These are phyloP conservation scores for Dacryopinax spathularia DNA, from an alignment of 768 basidiomycete genomes.

Conservation along the genomic window DNA sequence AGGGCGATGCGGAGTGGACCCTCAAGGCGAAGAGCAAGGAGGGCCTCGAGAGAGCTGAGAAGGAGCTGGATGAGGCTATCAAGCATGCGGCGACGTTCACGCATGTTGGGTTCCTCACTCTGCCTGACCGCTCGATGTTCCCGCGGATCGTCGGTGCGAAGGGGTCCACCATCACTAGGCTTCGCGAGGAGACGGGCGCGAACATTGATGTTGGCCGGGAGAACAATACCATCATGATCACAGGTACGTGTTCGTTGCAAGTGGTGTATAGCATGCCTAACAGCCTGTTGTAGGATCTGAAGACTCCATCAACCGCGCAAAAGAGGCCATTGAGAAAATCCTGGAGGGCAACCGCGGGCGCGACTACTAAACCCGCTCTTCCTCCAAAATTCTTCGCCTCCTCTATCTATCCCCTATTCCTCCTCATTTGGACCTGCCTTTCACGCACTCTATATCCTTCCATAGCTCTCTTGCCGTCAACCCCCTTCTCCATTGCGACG, in stretches of 20 bases:
- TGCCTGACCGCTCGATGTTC: slow-evolving; percentile 71
- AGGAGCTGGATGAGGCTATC: slow-evolving; percentile 51
- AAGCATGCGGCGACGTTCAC: slow-evolving; percentile 56
- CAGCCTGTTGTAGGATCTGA: slow-evolving; percentile 41
- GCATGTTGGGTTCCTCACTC: slow-evolving; percentile 72
- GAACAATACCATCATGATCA: slow-evolving; percentile 72
- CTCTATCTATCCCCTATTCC: background rate
- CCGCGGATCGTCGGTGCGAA: slow-evolving; percentile 87
- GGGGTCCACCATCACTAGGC: slow-evolving; percentile 75
- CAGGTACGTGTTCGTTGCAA: slow-evolving; percentile 39
- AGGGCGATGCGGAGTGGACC: slow-evolving; percentile 75
- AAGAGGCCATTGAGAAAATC: slow-evolving; percentile 47
- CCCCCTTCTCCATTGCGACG: background rate
- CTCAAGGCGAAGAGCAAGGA: slow-evolving; percentile 68
- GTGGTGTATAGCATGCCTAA: slow-evolving; percentile 3
- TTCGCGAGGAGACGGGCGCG: slow-evolving; percentile 78
- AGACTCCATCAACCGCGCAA: slow-evolving; percentile 53
- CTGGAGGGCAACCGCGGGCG: slow-evolving; percentile 17
- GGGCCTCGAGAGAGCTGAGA: slow-evolving; percentile 60
- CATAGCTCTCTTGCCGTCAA: background rate
- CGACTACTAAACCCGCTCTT: background rate
- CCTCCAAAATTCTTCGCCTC: background rate
- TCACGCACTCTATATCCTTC: slow-evolving; percentile 1
- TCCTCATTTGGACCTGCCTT: background rate
- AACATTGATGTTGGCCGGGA: slow-evolving; percentile 86